These are phyloP conservation scores for Lentinula detonsa DNA, from an alignment of 768 basidiomycete genomes.

Conservation along the genomic window DNA sequence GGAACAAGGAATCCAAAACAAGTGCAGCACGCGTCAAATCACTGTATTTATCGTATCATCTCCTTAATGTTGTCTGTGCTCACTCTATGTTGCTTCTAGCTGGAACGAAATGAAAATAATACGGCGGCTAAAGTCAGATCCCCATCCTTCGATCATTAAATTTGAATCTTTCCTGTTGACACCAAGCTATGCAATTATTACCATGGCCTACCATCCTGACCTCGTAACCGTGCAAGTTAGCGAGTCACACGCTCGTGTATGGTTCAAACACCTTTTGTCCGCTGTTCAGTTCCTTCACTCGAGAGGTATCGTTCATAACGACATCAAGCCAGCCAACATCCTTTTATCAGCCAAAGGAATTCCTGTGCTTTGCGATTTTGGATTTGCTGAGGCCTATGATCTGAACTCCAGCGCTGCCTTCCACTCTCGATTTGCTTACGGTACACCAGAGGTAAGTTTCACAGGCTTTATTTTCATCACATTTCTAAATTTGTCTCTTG, in stretches of 20 bases:
- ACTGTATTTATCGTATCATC: slow-evolving; percentile 43
- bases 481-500: neutral
- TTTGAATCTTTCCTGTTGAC: slow-evolving; percentile 95
- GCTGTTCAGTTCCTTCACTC: slow-evolving; percentile 81
- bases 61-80: slow-evolving; percentile 3
- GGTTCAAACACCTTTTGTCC: slow-evolving; percentile 79
- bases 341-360: slow-evolving; percentile 72
- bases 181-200: slow-evolving; percentile 83
- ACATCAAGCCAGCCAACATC: slow-evolving; percentile 95
- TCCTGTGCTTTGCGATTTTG: slow-evolving; percentile 92
- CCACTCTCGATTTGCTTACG: slow-evolving; percentile 78
- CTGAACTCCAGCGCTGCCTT: slow-evolving; percentile 57
- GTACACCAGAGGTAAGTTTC: slow-evolving; percentile 77
- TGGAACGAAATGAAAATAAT: slow-evolving; percentile 91
- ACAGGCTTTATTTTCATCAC: slow-evolving; percentile 1
- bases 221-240: slow-evolving; percentile 86
- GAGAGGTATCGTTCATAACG: slow-evolving; percentile 85
- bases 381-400: slow-evolving; percentile 89
- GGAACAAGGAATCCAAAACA: slow-evolving; percentile 69
- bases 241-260: slow-evolving; percentile 68
- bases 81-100: slow-evolving; percentile 29
- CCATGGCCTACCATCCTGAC: slow-evolving; percentile 86
- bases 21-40: slow-evolving; percentile 84
- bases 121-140: slow-evolving; percentile 63
- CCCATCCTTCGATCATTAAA: slow-evolving; percentile 87